Evolutionary conservation across 164 flowering plant species (phyloP).

Genomic region (grape (Vitis vinifera)): ASM3070453v1 NC_081817.1:22381001-22381500

Average conservation of each 20-base stretch:
- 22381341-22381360: too few relatives aligned
- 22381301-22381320: too few relatives aligned
- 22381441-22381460: too few relatives aligned
- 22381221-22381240: not conserved
- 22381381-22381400: too few relatives aligned
- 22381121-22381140: slow-evolving; percentile 97
- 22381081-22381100: slow-evolving; percentile 55
- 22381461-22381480: too few relatives aligned
- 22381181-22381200: slow-evolving; percentile 91
- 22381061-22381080: slow-evolving; percentile 60
- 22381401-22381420: too few relatives aligned
- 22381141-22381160: slow-evolving; percentile 62
- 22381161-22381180: slow-evolving; percentile 84
- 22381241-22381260: not conserved
- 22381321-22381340: too few relatives aligned
- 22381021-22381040: slow-evolving; percentile 68
- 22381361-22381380: too few relatives aligned
- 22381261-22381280: too few relatives aligned
- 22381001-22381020: slow-evolving; percentile 50
- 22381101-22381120: slow-evolving; percentile 84
- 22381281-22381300: too few relatives aligned
- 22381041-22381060: slow-evolving; percentile 62
- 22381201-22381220: slow-evolving; percentile 2
- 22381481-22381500: too few relatives aligned
- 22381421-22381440: too few relatives aligned